phyloP scores from a whole-genome alignment of 768 basidiomycete genomes.

The Lactarius deliciosus region DNA sequence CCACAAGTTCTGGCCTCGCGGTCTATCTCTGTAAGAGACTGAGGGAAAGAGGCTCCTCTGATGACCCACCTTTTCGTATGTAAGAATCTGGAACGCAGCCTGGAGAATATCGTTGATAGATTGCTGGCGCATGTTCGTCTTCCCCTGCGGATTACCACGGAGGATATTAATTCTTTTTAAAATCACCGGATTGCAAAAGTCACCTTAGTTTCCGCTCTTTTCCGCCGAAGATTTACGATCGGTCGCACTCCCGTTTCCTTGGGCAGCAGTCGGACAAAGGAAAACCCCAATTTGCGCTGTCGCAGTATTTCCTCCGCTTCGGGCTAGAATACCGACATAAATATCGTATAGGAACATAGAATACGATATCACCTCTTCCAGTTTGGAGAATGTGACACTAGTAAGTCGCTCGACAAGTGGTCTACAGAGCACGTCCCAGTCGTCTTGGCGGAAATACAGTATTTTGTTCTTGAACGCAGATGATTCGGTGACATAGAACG shows the following conservation, averaged over 20 bases:
- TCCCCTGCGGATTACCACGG: conserved; percentile 7
- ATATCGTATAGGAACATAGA: neutral
- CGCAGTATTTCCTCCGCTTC: conserved; percentile 66
- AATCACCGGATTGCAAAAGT: neutral
- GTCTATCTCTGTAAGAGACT: conserved; percentile 45
- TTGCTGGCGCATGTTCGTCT: conserved; percentile 36
- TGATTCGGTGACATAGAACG: conserved; percentile 93
- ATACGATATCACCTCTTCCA: conserved; percentile 57
- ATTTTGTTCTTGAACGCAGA: conserved; percentile 79
- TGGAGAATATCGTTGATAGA: conserved; percentile 90
- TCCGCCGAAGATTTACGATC: conserved; percentile 82
- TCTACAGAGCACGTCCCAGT: conserved; percentile 81
- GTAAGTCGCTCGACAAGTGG: conserved; percentile 81
- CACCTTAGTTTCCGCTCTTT: conserved; percentile 42
- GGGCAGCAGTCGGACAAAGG: conserved; percentile 85
- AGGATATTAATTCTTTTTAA: conserved; percentile 34
- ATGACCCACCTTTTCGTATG: conserved; percentile 73
- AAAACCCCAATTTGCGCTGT: conserved; percentile 76
- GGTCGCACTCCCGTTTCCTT: conserved; percentile 95
- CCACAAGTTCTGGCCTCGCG: conserved; percentile 60
- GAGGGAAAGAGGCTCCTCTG: neutral
- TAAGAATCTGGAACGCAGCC: conserved; percentile 82
- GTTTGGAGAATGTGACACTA: conserved; percentile 62
- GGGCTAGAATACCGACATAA: conserved; percentile 40
- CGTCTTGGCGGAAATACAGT: conserved; percentile 92